Evolutionary conservation across 305 asterid genomes (phyloP).

Genomic region (Fraxinus ornus): DNA sequence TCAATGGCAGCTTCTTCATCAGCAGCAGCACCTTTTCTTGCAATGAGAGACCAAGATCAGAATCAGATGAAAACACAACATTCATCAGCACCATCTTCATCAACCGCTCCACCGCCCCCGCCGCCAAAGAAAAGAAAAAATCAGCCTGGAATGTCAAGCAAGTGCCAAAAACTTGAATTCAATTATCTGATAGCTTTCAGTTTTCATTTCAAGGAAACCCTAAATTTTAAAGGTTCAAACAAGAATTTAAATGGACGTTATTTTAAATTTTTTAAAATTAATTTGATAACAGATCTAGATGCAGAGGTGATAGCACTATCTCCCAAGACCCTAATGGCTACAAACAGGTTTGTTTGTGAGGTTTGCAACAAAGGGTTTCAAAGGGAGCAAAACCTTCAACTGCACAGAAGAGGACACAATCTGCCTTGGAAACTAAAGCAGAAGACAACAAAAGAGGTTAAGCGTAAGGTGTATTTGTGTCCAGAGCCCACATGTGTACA

Average conservation of each 20-base stretch:
- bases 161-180: conserved; percentile 32
- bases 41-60: conserved; percentile 53
- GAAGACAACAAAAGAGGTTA: conserved; percentile 58
- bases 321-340: conserved; percentile 85
- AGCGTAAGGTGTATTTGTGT: conserved; percentile 67
- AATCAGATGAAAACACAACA: conserved; percentile 36
- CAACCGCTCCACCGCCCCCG: conserved; percentile 26
- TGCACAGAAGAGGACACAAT: conserved; percentile 80
- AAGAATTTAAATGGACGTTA: background rate
- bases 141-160: conserved; percentile 86
- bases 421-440: conserved; percentile 81
- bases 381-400: conserved; percentile 78
- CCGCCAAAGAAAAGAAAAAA: conserved; percentile 52
- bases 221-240: conserved; percentile 1
- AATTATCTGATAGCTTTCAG: background rate
- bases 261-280: background rate
- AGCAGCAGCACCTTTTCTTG: conserved; percentile 42
- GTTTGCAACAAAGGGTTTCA: conserved; percentile 87
- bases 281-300: conserved; percentile 55
- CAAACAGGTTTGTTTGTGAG: conserved; percentile 74
- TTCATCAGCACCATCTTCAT: conserved; percentile 20
- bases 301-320: conserved; percentile 80
- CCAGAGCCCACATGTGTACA: conserved; percentile 83
- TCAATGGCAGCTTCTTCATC: conserved; percentile 56
- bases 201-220: conserved; percentile 19